Evolutionary conservation across 768 basidiomycete genomes (phyloP).

Genomic region (Rickenella mellea): DNA sequence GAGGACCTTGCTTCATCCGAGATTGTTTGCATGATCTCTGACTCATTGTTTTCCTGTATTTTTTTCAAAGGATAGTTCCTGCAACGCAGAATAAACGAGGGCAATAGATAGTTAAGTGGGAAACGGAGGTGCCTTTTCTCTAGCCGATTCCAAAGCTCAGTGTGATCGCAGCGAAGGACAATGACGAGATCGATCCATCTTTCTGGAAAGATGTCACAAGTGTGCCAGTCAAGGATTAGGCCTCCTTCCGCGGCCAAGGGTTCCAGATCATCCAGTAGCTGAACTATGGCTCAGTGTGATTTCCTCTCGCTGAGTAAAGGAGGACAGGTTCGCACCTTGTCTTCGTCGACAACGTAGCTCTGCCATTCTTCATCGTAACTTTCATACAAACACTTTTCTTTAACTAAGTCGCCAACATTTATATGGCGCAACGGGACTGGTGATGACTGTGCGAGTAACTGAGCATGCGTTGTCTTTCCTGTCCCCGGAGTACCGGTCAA

Average conservation of each 20-base stretch:
- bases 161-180: constrained; percentile 84
- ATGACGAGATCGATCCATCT: constrained; percentile 95
- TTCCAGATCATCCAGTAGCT: constrained; percentile 89
- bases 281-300: constrained; percentile 4
- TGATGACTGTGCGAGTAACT: constrained; percentile 68
- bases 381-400: constrained; percentile 71
- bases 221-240: constrained; percentile 90
- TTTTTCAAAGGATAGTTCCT: constrained; percentile 87
- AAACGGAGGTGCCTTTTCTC: constrained; percentile 75
- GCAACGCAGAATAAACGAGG: constrained; percentile 6
- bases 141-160: constrained; percentile 78
- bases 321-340: constrained; percentile 53
- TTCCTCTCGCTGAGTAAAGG: background rate
- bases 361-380: constrained; percentile 94
- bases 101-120: background rate
- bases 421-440: constrained; percentile 66
- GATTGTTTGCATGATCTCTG: constrained; percentile 95
- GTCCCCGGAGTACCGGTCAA: constrained; percentile 93
- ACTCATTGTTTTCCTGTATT: constrained; percentile 96
- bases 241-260: constrained; percentile 59
- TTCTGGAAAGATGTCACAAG: constrained; percentile 89
- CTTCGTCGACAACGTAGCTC: constrained; percentile 89
- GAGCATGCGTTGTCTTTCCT: constrained; percentile 90
- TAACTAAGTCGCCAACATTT: constrained; percentile 87
- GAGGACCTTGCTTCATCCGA: constrained; percentile 81